Evolutionary conservation across 2,329 filamentous ascomycete genomes (phyloP).

Genomic region (Fusarium sp.): DNA sequence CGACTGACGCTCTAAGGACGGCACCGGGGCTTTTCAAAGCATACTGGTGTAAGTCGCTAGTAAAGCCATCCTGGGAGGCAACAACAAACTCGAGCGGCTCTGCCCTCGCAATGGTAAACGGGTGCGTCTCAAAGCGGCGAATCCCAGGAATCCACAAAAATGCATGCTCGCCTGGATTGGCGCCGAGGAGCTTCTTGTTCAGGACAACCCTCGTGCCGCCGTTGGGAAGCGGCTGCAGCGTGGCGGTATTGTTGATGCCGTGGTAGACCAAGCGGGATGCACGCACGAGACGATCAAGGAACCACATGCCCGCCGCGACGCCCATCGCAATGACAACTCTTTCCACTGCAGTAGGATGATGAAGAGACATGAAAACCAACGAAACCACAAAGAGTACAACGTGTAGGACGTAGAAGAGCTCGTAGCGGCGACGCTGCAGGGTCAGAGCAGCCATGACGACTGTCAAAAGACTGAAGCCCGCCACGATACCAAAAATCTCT

Average conservation of each 20-base stretch:
- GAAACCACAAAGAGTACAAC: neutral
- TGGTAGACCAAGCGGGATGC: slow-evolving; percentile 56
- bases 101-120: neutral
- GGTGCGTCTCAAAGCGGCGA: neutral
- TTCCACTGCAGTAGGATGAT: neutral
- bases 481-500: neutral
- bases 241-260: slow-evolving; percentile 62
- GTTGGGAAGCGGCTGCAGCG: slow-evolving; percentile 62
- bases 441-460: neutral
- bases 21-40: neutral
- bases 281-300: slow-evolving; percentile 54
- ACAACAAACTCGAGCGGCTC: neutral
- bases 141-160: neutral
- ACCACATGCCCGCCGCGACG: neutral
- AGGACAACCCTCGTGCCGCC: slow-evolving; percentile 65
- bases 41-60: neutral
- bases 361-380: neutral
- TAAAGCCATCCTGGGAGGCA: neutral
- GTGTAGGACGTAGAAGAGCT: neutral
- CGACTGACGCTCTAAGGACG: neutral
- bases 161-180: neutral
- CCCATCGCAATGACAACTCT: neutral
- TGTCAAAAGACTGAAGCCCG: neutral
- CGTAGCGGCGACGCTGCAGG: neutral
- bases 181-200: slow-evolving; percentile 30